Base-by-base conservation (phyloP, 2,329 filamentous ascomycete species). In the Ceratocystis destructans region DNA sequence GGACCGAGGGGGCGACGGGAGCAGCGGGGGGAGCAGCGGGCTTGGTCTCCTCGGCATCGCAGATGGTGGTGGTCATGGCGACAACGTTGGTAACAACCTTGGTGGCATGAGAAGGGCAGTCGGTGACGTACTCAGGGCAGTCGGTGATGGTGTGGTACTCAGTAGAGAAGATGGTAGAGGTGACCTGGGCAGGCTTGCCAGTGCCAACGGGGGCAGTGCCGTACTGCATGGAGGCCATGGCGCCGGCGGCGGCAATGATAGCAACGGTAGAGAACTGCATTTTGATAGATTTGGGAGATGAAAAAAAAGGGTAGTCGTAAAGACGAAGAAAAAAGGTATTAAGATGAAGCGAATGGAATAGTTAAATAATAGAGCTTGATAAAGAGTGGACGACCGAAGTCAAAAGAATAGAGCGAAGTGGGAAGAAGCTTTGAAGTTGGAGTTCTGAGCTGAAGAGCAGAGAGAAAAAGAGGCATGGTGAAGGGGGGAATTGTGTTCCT, bases 341-440 rank as follows among this genome's bases (percentile, higher is more conserved):
- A 59, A 37, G 20, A 59, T 12, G 53, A 59, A 59, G 53, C 28
- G 73, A 75, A 73, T 73, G 74, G 74, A 41, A 68, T 72, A 74
- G 67, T 72, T 67, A 69, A 74, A 74, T 67, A 71, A 72, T 71
- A 73, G 73, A 75, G 71, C 70, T 71, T 68, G 69, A 73, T 72
- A 80, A 82, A 79, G 80, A 82, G 76, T 81, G 80, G 80, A 82
- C 80, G 80, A 82, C 80, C 79, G 79, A 80, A 77, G 79, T 81
- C 79, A 82, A 76, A 71, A 69, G 68, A 65, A 61, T 61, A 62
- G 76, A 65, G 74, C 75, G 75, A 73, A 72, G 73, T 74, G 69
- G 71, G 28, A 70, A 69, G 72, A 72, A 74, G 74, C 73, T 72
- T 73, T 71, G 73, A 71, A 70, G 72, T 69, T 75, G 76, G 77